phyloP scores from a whole-genome alignment of 108 stramenopile species.

The Cyclotella atomus region DNA sequence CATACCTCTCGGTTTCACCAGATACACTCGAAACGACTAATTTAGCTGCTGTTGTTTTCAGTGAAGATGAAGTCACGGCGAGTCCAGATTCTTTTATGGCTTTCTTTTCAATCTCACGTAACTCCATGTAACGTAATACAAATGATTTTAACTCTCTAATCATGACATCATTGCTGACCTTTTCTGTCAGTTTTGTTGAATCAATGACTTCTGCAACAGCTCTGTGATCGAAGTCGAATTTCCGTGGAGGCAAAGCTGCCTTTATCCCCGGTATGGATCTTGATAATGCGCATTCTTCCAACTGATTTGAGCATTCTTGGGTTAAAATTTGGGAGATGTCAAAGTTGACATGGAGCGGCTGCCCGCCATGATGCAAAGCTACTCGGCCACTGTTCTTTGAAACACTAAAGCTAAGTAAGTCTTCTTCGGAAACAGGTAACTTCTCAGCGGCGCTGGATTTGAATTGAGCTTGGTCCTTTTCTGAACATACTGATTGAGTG shows the following conservation, averaged over 20 bases:
- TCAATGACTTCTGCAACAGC: slow-evolving; percentile 29
- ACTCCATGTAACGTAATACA: slow-evolving; percentile 47
- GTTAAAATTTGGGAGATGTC: slow-evolving; percentile 58
- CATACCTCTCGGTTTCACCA: slow-evolving; percentile 50
- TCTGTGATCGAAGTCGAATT: slow-evolving; percentile 42
- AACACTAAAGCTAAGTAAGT: slow-evolving; percentile 57
- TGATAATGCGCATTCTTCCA: slow-evolving; percentile 38
- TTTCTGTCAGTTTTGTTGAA: background rate
- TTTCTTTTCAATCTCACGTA: slow-evolving; percentile 69
- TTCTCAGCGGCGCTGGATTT: background rate
- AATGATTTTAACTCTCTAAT: slow-evolving; percentile 54
- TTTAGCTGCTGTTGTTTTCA: slow-evolving; percentile 42
- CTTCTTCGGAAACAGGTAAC: too few species aligned
- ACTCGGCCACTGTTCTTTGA: slow-evolving; percentile 72
- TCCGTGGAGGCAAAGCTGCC: slow-evolving; percentile 8
- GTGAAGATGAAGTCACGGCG: slow-evolving; percentile 34
- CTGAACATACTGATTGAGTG: too few species aligned
- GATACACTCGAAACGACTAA: slow-evolving; percentile 25
- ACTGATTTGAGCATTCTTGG: slow-evolving; percentile 36
- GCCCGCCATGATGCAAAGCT: slow-evolving; percentile 47
- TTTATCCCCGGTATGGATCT: slow-evolving; percentile 3
- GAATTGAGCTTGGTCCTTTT: too few species aligned
- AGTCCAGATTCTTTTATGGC: slow-evolving; percentile 51
- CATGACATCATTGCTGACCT: slow-evolving; percentile 17
- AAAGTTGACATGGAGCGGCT: slow-evolving; percentile 59